Evolutionary conservation across 2,329 filamentous ascomycete genomes (phyloP), one percentile per base, ranked within the genome.

Genomic region (Colletotrichum sp.): DNA sequence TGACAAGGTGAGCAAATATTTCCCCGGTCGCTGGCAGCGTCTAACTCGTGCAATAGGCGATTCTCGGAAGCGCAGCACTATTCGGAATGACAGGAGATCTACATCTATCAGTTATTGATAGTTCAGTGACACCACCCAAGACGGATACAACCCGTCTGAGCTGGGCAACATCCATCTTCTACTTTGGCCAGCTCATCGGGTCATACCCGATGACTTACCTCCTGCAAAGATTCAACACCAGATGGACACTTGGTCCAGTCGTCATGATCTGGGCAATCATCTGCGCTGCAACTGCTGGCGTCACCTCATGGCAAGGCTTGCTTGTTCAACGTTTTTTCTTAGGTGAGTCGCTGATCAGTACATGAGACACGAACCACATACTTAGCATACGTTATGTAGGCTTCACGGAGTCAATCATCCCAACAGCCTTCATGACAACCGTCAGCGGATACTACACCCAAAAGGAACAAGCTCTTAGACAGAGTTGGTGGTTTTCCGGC

Each of bases 81-180:
- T 92, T 92, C 78, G 90, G 91, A 62, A 91, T 92, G 90, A 91
- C 89, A 3, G 86, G 83, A 43, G 90, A 92, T 73, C 84, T 92
- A 18, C 78, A 83, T 1, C 84, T 92, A n/a, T 83, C 83, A 34
- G 83, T 89, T 4, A 81, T 87, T 2, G 60, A 77, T 12, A 75
- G n/a, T 52, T 71, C 70, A 12, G 58, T 55, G 4, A 39, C 34
- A 3, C 90, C 90, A 3, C 87, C 86, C 5, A 87, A 86, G 3
- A 87, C 85, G 5, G 86, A 89, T 75, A 92, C 91, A 0, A 85
- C 87, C 0, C 86, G 90, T 8, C 85, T 92, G 32, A 90, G 87
- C 77, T 92, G 90, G 91, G 90, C 91, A 4, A 92, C 90, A 0
- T 92, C 89, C 0, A 84, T 91, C 73, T 92, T 92, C 81, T 92